Percentiles rank a stretch among this genome's conserved stretches.
These are phyloP conservation scores for Naegleria gruberi DNA, from an alignment of 208 protist genomes.

Conservation along the genomic window DNA sequence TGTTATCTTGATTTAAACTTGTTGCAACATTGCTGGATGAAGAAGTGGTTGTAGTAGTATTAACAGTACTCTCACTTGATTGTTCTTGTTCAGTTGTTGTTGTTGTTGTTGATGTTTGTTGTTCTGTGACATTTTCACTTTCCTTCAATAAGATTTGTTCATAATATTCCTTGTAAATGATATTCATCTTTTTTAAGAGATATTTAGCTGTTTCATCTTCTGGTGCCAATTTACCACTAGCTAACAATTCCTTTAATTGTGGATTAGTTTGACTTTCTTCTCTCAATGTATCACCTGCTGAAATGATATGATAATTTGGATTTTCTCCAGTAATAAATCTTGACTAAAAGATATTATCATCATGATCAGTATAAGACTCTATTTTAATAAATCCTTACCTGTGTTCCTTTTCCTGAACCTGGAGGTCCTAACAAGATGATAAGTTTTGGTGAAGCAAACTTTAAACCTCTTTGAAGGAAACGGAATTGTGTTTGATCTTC, in stretches of 20 bases:
- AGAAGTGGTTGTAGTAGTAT: background rate
- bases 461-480: background rate
- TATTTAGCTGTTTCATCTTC: constrained; percentile 4
- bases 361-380: no score
- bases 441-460: background rate
- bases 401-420: background rate
- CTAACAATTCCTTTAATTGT: background rate
- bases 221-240: background rate
- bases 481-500: background rate
- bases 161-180: background rate
- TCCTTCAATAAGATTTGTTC: background rate
- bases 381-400: background rate
- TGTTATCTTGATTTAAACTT: background rate
- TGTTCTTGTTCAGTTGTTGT: background rate
- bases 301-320: background rate
- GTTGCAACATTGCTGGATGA: background rate
- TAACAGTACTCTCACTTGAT: background rate
- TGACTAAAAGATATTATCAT: background rate
- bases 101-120: background rate
- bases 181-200: background rate
- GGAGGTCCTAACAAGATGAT: background rate
- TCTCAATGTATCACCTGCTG: background rate
- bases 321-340: background rate
- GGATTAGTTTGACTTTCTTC: background rate
- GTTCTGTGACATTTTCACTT: no score